Percentiles rank a stretch among this genome's conserved stretches.
These are phyloP conservation scores for Starmerella bombicola DNA, from an alignment of 805 yeast genomes.

Conservation along the genomic window DNA sequence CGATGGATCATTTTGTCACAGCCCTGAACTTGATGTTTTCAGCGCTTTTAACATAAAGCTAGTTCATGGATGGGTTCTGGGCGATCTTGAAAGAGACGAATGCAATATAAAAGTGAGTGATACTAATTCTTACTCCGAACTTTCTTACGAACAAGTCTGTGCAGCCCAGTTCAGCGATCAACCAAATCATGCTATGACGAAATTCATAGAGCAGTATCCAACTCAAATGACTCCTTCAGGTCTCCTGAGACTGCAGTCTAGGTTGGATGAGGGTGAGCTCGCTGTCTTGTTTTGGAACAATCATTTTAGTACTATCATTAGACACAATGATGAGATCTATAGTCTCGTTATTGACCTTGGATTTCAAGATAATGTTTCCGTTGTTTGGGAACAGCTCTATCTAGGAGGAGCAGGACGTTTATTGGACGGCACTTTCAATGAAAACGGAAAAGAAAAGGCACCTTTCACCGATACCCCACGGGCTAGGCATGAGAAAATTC, in stretches of 20 bases:
- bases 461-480: too few relatives aligned
- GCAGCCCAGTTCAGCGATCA: conserved; percentile 47
- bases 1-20: conserved; percentile 45
- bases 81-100: conserved; percentile 28
- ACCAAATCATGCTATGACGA: conserved; percentile 33
- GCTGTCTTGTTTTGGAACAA: conserved; percentile 79
- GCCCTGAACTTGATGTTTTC: conserved; percentile 46
- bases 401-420: conserved; percentile 63
- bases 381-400: conserved; percentile 75
- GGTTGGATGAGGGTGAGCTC: conserved; percentile 41
- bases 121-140: conserved; percentile 16
- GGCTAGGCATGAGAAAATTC: too few relatives aligned
- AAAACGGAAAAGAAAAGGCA: too few relatives aligned
- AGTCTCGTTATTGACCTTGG: conserved; percentile 66
- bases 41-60: conserved; percentile 45
- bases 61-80: conserved; percentile 69
- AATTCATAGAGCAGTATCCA: conserved; percentile 48
- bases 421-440: conserved; percentile 58
- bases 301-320: conserved; percentile 63
- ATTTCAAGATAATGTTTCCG: conserved; percentile 35
- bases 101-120: conserved; percentile 26
- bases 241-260: conserved; percentile 34
- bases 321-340: conserved; percentile 38
- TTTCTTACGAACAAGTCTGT: conserved; percentile 41
- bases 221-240: conserved; percentile 73